Base-by-base conservation (phyloP, 352 stramenopile genomes). In the Sclerospora graminicola region DNA sequence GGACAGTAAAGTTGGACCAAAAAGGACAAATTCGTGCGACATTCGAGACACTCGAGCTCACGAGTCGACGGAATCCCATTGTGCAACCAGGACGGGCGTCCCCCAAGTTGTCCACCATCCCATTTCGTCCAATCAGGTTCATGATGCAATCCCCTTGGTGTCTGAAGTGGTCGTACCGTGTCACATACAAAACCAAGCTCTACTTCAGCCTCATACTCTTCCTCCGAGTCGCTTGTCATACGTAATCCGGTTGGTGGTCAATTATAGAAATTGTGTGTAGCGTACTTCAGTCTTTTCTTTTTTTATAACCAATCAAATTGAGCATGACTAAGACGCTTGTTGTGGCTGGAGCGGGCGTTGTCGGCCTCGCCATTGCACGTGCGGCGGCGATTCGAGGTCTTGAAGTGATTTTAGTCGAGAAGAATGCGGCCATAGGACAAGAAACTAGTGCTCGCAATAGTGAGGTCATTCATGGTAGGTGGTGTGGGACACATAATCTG, bases 1-100 rank as follows among this genome's bases (percentile, higher is more conserved):
- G 90, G 90, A 46, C 84, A 96, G 51, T 97, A 97, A 43, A 97
- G 79, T 64, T 97, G 90, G 48, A 91, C 41, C 36, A 96, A 55
- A 42, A 95, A 94, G 8, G 74, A 52, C 47, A 95, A 48, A 21
- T 66, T 63, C 44, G 23, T 45, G 18, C 32, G 34, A 51, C 81
- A 92, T 19, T 64, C 62, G 0, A 14, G 4, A 44, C 82, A 92
- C 24, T 59, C 36, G n/a, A 89, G 58, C 14, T 71, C 40, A 30
- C 60, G 51, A 8, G 45, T 63, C 29, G 48, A 54, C 18, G 79
- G 77, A 40, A 82, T 47, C 8, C 38, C 16, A n/a, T 78, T 73
- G 51, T 94, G 68, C 14, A 98, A 68, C 91, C 89, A 98, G 24
- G 66, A 80, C 2, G 87, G 88, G 28, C 59, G 52, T 49, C 89